Conservation (phyloP, 1,284 basidiomycete genomes). For the Xerocomus amazonicus region DNA sequence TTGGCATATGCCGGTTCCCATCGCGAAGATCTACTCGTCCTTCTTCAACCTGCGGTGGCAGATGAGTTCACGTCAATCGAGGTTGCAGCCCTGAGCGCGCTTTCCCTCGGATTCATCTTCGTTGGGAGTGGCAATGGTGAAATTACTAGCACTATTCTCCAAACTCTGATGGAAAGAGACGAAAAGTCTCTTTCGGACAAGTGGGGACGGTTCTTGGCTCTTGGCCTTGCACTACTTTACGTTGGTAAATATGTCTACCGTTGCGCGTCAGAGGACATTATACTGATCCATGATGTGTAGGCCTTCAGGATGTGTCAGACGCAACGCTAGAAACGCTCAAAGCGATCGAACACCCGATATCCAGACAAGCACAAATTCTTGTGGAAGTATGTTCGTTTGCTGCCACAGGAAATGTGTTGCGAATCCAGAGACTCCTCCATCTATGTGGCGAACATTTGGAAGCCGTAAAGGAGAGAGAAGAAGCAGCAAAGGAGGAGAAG, state of each 20-base stretch:
- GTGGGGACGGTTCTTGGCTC: constrained; percentile 89
- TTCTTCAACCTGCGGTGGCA: constrained; percentile 76
- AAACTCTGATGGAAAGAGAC: constrained; percentile 88
- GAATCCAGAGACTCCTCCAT: constrained; percentile 91
- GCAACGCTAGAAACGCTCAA: constrained; percentile 95
- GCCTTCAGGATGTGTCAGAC: constrained; percentile 88
- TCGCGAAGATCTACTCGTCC: constrained; percentile 79
- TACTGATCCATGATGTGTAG: constrained; percentile 38
- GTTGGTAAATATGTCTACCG: constrained; percentile 56
- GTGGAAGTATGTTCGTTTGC: constrained; percentile 96
- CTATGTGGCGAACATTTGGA: constrained; percentile 91
- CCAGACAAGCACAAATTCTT: constrained; percentile 87
- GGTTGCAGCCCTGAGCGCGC: constrained; percentile 80
- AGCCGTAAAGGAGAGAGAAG: constrained; percentile 51
- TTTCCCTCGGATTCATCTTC: constrained; percentile 93
- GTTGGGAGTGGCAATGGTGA: constrained; percentile 96
- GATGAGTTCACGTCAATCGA: constrained; percentile 89
- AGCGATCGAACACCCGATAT: constrained; percentile 90
- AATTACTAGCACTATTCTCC: constrained; percentile 85
- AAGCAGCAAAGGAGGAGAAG: constrained; percentile 51
- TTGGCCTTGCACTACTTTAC: constrained; percentile 90
- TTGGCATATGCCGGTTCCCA: constrained; percentile 94
- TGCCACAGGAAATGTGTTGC: constrained; percentile 94
- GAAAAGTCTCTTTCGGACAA: constrained; percentile 82
- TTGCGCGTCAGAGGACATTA: not conserved